Evolutionary conservation across 2,329 filamentous ascomycete species (phyloP).

Genomic region (Aspergillus ruber): DNA sequence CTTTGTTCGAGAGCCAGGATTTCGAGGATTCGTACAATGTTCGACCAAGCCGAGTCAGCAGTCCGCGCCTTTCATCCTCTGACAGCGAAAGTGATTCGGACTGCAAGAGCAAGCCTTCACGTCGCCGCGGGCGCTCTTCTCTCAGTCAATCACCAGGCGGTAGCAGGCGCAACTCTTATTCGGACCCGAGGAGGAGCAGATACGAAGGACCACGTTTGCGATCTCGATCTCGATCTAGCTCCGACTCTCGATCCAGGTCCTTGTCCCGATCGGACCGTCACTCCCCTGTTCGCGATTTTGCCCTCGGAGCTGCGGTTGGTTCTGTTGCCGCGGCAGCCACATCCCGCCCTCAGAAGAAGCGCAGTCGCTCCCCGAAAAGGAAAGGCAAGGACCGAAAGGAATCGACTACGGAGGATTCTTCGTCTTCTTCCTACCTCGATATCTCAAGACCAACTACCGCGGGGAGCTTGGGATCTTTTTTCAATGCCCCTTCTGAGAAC

Average conservation of each 20-base stretch:
- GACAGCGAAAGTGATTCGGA: conserved; percentile 23
- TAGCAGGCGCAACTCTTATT: conserved; percentile 23
- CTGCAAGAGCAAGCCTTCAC: conserved; percentile 40
- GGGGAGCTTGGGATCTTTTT: conserved; percentile 58
- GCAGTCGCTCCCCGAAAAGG: conserved; percentile 32
- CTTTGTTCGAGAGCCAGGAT: conserved; percentile 48
- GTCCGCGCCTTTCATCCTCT: conserved; percentile 21
- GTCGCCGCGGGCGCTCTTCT: conserved; percentile 26
- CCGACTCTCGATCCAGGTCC: conserved; percentile 38
- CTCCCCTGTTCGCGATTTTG: conserved; percentile 27
- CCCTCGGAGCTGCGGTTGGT: conserved; percentile 32
- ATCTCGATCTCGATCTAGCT: conserved; percentile 22
- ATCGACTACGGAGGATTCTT: conserved; percentile 43
- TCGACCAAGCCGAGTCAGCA: conserved; percentile 44
- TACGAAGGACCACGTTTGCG: conserved; percentile 22
- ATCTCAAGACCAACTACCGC: conserved; percentile 52
- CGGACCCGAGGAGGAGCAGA: conserved; percentile 14
- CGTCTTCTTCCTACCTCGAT: conserved; percentile 56
- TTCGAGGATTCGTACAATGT: conserved; percentile 57
- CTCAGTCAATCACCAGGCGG: conserved; percentile 30
- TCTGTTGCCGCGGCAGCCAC: conserved; percentile 22
- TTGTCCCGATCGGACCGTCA: conserved; percentile 22
- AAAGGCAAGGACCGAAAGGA: conserved; percentile 23
- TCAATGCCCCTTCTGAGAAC: conserved; percentile 55
- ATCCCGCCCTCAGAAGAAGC: conserved; percentile 17